Base-by-base conservation (phyloP, 768 basidiomycete genomes). In the Naganishia antarctica region DNA sequence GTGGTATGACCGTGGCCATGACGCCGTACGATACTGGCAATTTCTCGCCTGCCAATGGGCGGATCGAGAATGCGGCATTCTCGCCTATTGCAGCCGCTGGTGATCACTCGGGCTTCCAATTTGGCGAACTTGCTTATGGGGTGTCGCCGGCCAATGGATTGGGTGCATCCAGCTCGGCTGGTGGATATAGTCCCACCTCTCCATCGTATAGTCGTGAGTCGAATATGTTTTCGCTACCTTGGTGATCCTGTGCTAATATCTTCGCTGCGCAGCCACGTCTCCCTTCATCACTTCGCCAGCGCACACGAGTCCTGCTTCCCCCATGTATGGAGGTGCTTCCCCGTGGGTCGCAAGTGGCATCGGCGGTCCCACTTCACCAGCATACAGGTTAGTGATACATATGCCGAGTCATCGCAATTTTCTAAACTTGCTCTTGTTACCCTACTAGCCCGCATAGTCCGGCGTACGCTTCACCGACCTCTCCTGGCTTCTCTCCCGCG, bases 21-120 rank as follows among this genome's bases (percentile, higher is more conserved):
- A 99, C 96, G 1, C 96, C 96, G 4, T 98, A 98, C 76, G 92
- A 94, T 75, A 88, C 85, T 60, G 89, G 90, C 71, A 89, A 90
- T 16, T 91, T 91, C 4, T 84, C 86, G 70, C 90, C 87, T 86
- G 83, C 86, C 60, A 80, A 82, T 34, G 89, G 89, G 80, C 87
- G 86, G 72, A 90, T 89, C 59, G 90, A 91, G 62, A 83, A 87
- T 3, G 89, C 91, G 5, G 85, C 90, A 0, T 98, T 98, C 83
- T 96, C 93, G n/a, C 94, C 93, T 0, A 83, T 98, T 37, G 90
- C 89, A 28, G 86, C 87, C 66, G 89, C 86, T 1, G 87, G 85
- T 44, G 88, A 88, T 61, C 93, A 96, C 70, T 91, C 91, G 67
- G 82, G 85, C 0, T 82, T 86, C 8, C 85, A 82, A 66, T 91